phyloP scores from a whole-genome alignment of 2,329 filamentous ascomycete genomes.

The Fusarium denticulatum region DNA sequence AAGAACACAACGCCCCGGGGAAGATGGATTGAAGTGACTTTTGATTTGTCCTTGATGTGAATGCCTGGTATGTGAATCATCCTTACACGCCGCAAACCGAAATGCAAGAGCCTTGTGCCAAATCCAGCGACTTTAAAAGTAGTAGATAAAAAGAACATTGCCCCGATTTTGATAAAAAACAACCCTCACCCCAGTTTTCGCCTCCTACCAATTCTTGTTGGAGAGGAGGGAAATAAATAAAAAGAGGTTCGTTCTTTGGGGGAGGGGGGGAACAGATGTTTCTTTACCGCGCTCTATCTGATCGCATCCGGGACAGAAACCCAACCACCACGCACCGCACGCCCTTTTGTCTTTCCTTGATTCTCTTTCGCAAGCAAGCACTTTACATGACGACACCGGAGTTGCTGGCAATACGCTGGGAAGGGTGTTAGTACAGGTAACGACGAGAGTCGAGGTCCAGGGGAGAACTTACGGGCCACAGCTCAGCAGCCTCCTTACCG shows the following conservation, averaged over 20 bases:
- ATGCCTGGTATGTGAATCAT: conserved; percentile 60
- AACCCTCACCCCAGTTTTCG: conserved; percentile 1
- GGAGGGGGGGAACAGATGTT: conserved; percentile 34
- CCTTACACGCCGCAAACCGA: conserved; percentile 63
- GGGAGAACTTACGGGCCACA: conserved; percentile 85
- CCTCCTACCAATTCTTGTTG: conserved; percentile 19
- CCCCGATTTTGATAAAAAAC: conserved; percentile 28
- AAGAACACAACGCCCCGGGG: conserved; percentile 16
- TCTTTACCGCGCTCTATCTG: conserved; percentile 47
- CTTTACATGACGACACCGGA: conserved; percentile 99
- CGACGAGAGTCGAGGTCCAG: background rate
- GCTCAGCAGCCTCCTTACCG: conserved; percentile 99
- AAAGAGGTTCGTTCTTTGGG: conserved; percentile 26
- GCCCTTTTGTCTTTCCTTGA: conserved; percentile 45
- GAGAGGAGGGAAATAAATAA: background rate
- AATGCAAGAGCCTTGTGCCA: conserved; percentile 60
- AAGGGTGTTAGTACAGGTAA: conserved; percentile 44
- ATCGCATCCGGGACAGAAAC: conserved; percentile 49
- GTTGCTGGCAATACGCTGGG: conserved; percentile 98
- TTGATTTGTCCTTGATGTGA: conserved; percentile 59
- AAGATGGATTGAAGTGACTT: conserved; percentile 46
- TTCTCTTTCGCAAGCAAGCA: conserved; percentile 42
- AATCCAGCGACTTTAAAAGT: conserved; percentile 52
- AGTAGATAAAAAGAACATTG: conserved; percentile 37
- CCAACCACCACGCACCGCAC: conserved; percentile 36